Evolutionary conservation across 1,284 basidiomycete genomes (phyloP).

Genomic region (Heliocybe sulcata): DNA sequence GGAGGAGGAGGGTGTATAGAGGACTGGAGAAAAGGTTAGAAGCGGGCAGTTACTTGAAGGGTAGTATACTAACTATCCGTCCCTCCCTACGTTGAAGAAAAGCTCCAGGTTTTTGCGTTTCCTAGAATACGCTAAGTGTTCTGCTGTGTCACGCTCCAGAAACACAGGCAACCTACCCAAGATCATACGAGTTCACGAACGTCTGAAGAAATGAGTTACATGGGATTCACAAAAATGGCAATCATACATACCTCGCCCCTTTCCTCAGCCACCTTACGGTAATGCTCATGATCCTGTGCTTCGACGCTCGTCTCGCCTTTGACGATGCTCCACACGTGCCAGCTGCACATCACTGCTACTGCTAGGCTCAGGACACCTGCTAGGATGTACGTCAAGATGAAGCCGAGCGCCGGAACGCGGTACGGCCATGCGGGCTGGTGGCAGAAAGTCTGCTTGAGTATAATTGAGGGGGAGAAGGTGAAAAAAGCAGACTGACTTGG

Average conservation of each 20-base stretch:
- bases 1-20: slow-evolving; percentile 72
- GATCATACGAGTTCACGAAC: slow-evolving; percentile 90
- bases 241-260: slow-evolving; percentile 60
- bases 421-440: slow-evolving; percentile 48
- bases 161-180: slow-evolving; percentile 49
- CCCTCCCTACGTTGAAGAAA: slow-evolving; percentile 84
- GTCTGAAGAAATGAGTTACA: slow-evolving; percentile 27
- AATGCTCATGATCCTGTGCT: slow-evolving; percentile 80
- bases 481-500: slow-evolving; percentile 20
- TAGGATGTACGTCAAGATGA: slow-evolving; percentile 76
- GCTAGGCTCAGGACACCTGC: slow-evolving; percentile 70
- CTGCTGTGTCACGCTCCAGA: too few relatives aligned
- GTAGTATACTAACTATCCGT: slow-evolving; percentile 63
- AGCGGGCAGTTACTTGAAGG: neutral
- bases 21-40: slow-evolving; percentile 37
- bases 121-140: slow-evolving; percentile 30
- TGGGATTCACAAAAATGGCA: neutral
- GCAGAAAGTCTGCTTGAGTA: neutral
- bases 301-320: slow-evolving; percentile 92
- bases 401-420: slow-evolving; percentile 61
- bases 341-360: slow-evolving; percentile 73
- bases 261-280: slow-evolving; percentile 60
- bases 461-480: neutral
- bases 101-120: slow-evolving; percentile 65
- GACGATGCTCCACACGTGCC: slow-evolving; percentile 74